These are phyloP conservation scores for Colletotrichum sp. DNA, from an alignment of 2,329 filamentous ascomycete species.

Conservation along the genomic window DNA sequence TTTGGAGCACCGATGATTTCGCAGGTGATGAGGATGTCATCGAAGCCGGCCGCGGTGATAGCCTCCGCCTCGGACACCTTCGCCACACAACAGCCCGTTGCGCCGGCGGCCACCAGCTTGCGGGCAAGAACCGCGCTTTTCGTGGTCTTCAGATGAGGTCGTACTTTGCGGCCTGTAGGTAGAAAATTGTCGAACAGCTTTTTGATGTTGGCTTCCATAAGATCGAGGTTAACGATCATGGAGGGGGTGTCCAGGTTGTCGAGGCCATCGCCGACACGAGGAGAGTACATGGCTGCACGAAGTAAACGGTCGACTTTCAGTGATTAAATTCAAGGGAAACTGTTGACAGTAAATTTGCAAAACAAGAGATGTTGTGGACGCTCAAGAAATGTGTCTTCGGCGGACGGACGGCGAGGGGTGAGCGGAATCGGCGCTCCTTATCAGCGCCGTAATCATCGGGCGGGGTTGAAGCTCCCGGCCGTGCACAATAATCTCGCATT, in stretches of 20 bases:
- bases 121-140: constrained; percentile 51
- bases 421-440: background rate
- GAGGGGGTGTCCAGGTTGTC: constrained; percentile 55
- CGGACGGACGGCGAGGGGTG: background rate
- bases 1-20: background rate
- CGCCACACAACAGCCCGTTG: constrained; percentile 56
- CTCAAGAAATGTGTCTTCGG: background rate
- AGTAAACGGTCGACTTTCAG: too few species aligned
- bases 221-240: constrained; percentile 58
- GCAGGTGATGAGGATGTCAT: background rate
- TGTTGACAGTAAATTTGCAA: too few species aligned
- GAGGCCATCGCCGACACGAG: background rate
- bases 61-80: constrained; percentile 54
- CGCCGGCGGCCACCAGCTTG: constrained; percentile 48
- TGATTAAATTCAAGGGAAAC: too few species aligned
- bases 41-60: constrained; percentile 33
- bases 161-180: constrained; percentile 48
- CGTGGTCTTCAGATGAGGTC: constrained; percentile 59
- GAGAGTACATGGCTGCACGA: background rate
- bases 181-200: constrained; percentile 50
- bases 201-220: constrained; percentile 56
- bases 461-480: background rate
- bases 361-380: background rate
- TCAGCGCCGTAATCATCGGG: background rate
- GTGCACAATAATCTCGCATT: background rate